Base-by-base conservation (phyloP, 495 filamentous ascomycete genomes). In the Thermothielavioides terrestris region DNA sequence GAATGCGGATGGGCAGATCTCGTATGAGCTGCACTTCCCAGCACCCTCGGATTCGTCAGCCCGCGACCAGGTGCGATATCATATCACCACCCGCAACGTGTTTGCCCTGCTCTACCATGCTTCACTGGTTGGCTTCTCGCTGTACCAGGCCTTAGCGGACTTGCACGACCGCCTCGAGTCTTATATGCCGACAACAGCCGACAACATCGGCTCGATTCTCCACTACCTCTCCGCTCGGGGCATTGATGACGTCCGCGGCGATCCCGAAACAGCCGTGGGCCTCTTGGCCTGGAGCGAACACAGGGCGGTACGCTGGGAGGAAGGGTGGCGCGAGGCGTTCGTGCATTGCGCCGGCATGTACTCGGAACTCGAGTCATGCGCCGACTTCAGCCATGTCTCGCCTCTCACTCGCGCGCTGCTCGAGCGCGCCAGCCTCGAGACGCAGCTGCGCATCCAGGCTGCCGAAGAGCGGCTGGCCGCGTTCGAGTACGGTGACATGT, bases 291-390 rank as follows among this genome's bases (percentile, higher is more conserved):
- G 78, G 73, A 79, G 76, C 20, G 84, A 87, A 54, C 68, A 63
- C 11, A 65, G 71, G 8, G 72, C 66, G n/a, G 76, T 85, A 4
- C 74, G 75, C 17, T 81, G 82, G 73, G 73, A 78, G 21, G 75
- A 80, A 49, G 79, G 82, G 15, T 88, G 82, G 75, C 71, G 75
- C 3, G 83, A 87, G 60, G 72, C 79, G 15, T 88, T 83, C 58
- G 70, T 79, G 10, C 84, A 88, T 49, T 79, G 77, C 52, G 78
- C 76, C 12, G 84, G 84, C 11, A 79, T 85, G 80, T 74, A 78
- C 50, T 65, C 74, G 21, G 71, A 68, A 5, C 57, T 84, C 18
- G 75, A 82, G 54, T 59, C 65, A 1, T 70, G 71, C 30, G 68
- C 70, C 2, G 82, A 85, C 55, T 85, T 76, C 65, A 69, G 68